A percentile compares a stretch with the other conserved stretches of the same genome.
phyloP scores from a whole-genome alignment of 768 basidiomycete genomes.

The Psilocybe subaeruginosa region DNA sequence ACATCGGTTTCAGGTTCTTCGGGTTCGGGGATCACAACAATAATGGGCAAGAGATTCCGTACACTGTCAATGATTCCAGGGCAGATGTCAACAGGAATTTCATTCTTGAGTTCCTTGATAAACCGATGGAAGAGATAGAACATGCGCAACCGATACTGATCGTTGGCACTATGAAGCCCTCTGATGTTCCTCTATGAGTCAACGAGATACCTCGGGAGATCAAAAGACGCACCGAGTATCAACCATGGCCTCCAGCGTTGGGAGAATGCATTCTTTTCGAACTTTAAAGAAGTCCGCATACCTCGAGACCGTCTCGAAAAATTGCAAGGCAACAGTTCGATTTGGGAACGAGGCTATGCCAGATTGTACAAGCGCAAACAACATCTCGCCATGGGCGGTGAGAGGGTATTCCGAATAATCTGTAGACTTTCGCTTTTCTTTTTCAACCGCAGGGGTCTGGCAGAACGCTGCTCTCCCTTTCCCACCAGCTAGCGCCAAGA shows the following conservation, averaged over 20 bases:
- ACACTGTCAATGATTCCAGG: slow-evolving; percentile 71
- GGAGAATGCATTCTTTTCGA: slow-evolving; percentile 85
- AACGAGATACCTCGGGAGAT: background rate
- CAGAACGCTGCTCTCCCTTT: slow-evolving; percentile 90
- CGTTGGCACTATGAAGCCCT: slow-evolving; percentile 82
- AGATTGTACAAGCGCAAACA: slow-evolving; percentile 82
- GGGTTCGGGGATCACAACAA: slow-evolving; percentile 74
- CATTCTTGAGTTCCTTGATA: slow-evolving; percentile 79
- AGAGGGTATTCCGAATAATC: slow-evolving; percentile 84
- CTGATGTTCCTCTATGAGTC: slow-evolving; percentile 39
- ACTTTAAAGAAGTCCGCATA: slow-evolving; percentile 98
- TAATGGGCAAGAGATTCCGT: slow-evolving; percentile 77
- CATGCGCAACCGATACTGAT: slow-evolving; percentile 71
- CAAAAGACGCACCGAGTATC: slow-evolving; percentile 64
- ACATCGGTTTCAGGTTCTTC: slow-evolving; percentile 75
- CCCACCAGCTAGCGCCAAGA: slow-evolving; percentile 53
- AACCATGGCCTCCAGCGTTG: slow-evolving; percentile 87
- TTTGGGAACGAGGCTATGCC: slow-evolving; percentile 84
- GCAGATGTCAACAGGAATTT: slow-evolving; percentile 75
- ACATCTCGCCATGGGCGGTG: slow-evolving; percentile 89
- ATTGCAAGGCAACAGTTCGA: slow-evolving; percentile 82
- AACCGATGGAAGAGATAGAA: slow-evolving; percentile 95
- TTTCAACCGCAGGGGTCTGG: slow-evolving; percentile 68
- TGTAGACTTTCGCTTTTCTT: slow-evolving; percentile 64
- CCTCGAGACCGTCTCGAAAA: slow-evolving; percentile 90